Evolutionary conservation across 164 flowering plant genomes (phyloP), one percentile per base, ranked within the genome.

Genomic region (Sextonia rubra): DNA sequence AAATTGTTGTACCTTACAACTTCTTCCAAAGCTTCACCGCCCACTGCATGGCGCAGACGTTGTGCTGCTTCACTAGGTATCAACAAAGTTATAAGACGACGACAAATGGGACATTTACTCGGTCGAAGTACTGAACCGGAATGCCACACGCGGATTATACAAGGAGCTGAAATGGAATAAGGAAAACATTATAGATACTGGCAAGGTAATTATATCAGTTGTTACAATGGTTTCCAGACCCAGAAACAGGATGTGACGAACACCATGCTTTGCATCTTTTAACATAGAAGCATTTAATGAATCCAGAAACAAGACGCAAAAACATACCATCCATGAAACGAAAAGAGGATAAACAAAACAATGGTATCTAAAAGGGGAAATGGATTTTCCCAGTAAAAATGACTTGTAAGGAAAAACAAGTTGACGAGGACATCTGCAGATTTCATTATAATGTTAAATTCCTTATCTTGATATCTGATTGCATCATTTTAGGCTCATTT

Each of bases 31-130:
- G 85, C 78, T 66, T 79, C 82, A 52, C 80, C 67, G 78, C 77
- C 90, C 24, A 81, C 86, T 66, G 91, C 81, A 77, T 76, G 69
- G 20, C 79, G 85, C 52, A 76, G 82, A 68, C 71, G 76, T 20
- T 67, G 64, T 58, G 88, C 78, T 69, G 82, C 80, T 73, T 82
- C 91, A 69, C 77, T 75, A 24, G 97, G 99, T 79, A 94, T 82
- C 82, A 94, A 72, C 83, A 94, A 82, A 25, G 90, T 89, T 66
- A 94, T 88, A 52, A 66, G 77, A 47, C 99, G 90, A 22, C 97
- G 91, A 74, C 99, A 94, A 20, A 94, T 73, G 18, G 97, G 99
- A 75, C 99, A 94, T 77, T 82, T 92, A 71, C 99, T 92, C 24
- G 99, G 88, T 74, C 79, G 89, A 48, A 92, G 81, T 11, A 88